A percentile compares a stretch with the other conserved stretches of the same genome.
Evolutionary conservation across 2,329 filamentous ascomycete genomes (phyloP).

Genomic region (Acrocalymma vagum): DNA sequence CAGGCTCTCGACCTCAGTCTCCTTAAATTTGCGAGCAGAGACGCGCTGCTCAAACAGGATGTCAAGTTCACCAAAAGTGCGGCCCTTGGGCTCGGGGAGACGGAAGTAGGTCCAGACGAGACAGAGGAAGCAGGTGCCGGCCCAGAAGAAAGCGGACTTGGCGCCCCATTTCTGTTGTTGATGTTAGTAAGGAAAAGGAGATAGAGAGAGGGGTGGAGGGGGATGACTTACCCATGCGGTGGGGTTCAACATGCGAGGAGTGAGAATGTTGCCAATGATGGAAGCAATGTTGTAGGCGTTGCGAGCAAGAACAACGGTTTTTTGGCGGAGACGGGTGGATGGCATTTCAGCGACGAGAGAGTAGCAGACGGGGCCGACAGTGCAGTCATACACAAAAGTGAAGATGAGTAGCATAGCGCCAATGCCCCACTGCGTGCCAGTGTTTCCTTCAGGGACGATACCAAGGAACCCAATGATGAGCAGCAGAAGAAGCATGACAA

Average conservation of each 20-base stretch:
- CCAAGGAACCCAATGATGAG: constrained; percentile 84
- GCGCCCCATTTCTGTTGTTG: constrained; percentile 70
- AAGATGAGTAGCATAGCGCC: constrained; percentile 45
- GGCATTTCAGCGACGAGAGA: constrained; percentile 87
- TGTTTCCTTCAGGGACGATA: constrained; percentile 53
- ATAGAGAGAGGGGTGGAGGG: not conserved
- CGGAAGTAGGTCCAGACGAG: constrained; percentile 83
- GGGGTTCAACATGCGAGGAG: constrained; percentile 46
- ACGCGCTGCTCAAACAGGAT: constrained; percentile 73
- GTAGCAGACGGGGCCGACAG: constrained; percentile 89
- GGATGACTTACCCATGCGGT: constrained; percentile 32
- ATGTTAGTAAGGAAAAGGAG: constrained; percentile 6
- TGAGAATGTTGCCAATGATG: constrained; percentile 71
- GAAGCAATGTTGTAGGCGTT: constrained; percentile 79
- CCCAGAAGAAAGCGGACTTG: constrained; percentile 88
- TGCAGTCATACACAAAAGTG: constrained; percentile 80
- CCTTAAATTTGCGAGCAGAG: constrained; percentile 39
- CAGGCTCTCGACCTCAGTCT: constrained; percentile 35
- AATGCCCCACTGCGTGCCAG: constrained; percentile 56
- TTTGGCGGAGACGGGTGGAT: constrained; percentile 84
- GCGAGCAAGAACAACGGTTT: constrained; percentile 86
- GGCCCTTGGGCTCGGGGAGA: constrained; percentile 79
- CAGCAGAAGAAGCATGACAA: constrained; percentile 66
- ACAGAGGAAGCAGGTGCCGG: constrained; percentile 78
- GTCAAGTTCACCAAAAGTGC: constrained; percentile 86